Evolutionary conservation across 768 basidiomycete genomes (phyloP).

Genomic region (Podaxis sp.): DNA sequence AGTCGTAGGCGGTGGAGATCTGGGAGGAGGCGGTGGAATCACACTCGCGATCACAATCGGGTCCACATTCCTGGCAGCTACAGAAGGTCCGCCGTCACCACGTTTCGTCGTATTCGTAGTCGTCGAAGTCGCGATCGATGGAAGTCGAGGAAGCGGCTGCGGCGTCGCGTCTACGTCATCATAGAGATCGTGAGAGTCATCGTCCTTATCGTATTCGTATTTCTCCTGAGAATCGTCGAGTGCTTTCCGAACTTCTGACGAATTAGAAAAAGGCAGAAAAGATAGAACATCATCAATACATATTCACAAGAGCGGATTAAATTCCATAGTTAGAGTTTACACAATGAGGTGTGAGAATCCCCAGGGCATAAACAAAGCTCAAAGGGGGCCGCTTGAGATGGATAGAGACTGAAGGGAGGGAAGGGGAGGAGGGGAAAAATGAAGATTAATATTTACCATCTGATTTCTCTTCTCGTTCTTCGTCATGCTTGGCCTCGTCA

Average conservation of each 20-base stretch:
- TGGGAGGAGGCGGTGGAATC: conserved; percentile 7
- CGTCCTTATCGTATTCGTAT: background rate
- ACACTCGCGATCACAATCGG: conserved; percentile 1
- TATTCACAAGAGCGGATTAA: conserved; percentile 5
- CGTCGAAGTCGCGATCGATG: background rate
- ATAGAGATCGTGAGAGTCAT: conserved; percentile 16
- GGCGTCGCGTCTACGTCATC: conserved; percentile 10
- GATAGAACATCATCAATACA: conserved; percentile 2
- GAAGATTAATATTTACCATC: conserved; percentile 37
- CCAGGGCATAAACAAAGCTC: background rate
- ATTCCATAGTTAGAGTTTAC: conserved; percentile 2
- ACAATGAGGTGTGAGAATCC: background rate
- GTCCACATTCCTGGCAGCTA: background rate
- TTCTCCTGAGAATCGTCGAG: conserved; percentile 10
- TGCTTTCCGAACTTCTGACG: conserved; percentile 2
- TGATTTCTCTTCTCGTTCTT: conserved; percentile 16
- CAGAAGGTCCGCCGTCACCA: background rate
- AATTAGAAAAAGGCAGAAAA: background rate
- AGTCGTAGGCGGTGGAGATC: background rate
- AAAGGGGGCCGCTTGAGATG: background rate
- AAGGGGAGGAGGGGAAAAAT: conserved; percentile 12
- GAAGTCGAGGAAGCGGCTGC: conserved; percentile 7
- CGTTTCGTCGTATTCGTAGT: background rate
- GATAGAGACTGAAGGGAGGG: background rate
- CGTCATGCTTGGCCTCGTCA: conserved; percentile 18